Base-by-base conservation (phyloP, 805 yeast species). In the Ogataea salicorniae region DNA sequence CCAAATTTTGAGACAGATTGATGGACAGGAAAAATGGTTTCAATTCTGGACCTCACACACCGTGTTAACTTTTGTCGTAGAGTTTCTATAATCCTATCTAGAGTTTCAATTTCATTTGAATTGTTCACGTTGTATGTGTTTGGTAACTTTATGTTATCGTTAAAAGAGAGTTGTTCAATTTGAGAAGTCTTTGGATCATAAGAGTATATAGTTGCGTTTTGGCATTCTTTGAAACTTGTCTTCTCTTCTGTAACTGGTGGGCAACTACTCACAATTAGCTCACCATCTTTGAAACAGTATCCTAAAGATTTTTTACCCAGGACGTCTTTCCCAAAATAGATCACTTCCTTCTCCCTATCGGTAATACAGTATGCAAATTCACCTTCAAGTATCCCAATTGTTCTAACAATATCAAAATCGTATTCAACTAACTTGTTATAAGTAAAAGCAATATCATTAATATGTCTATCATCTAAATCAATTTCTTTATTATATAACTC, bases 301-400 rank as follows among this genome's bases (percentile, higher is more conserved):
- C 83, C 68, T 36, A 94, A 70, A 20, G 96, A 84, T 52, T 96
- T 74, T 58, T 84, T 83, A 0, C 99, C 99, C 29, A 88, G 69
- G 1, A 71, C 57, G 62, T 94, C 99, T 54, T 96, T 77, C 0
- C 95, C 97, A 68, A 90, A 94, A 69, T 79, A 85, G 0, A 88
- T 54, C 31, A 49, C 62, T 0, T 68, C 51, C 1, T 60, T 51
- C 1, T 51, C 16, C n/a, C 55, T 55, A 58, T 85, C 88, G 29
- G 71, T 60, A 16, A 83, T 63, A 55, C 73, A 64, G 63, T 70
- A 81, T 0, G 99, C 94, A 71, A 83, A 94, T 60, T 92, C 99
- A 2, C 99, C 99, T 31, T 77, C 74, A 17, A 89, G 55, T 2
- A 43, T 45, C 7, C 67, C 60, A 2, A 88, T 59, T 0, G 79